Evolutionary conservation across 768 basidiomycete species (phyloP).

Genomic region (Leucocoprinus sp.): DNA sequence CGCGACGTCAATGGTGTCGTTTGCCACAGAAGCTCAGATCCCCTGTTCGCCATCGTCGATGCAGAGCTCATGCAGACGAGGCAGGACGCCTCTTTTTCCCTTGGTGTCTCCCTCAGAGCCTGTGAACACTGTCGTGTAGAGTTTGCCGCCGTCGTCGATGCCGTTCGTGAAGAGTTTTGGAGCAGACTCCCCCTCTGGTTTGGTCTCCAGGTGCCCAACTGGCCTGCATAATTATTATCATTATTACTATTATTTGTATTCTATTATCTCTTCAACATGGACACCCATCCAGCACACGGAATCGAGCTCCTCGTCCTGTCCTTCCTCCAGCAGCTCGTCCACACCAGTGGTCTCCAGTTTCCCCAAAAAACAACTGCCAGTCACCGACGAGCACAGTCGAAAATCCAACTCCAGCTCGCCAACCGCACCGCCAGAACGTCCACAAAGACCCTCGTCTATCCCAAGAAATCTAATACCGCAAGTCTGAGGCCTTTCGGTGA

Average conservation of each 20-base stretch:
- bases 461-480: conserved; percentile 26
- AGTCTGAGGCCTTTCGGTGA: conserved; percentile 34
- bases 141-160: conserved; percentile 52
- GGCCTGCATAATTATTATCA: conserved; percentile 15
- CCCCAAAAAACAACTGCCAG: conserved; percentile 5
- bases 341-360: conserved; percentile 8
- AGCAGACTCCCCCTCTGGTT: conserved; percentile 58
- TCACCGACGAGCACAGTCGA: conserved; percentile 13
- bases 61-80: conserved; percentile 59
- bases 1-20: conserved; percentile 65
- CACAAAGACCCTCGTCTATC: conserved; percentile 23
- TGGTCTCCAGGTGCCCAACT: conserved; percentile 34
- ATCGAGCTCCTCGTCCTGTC: conserved; percentile 30
- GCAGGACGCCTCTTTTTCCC: conserved; percentile 36
- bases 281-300: conserved; percentile 8
- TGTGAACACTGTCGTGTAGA: conserved; percentile 61
- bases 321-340: conserved; percentile 29
- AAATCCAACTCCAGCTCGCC: conserved; percentile 26
- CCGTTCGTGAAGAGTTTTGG: conserved; percentile 60
- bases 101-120: conserved; percentile 39
- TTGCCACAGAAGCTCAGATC: conserved; percentile 58
- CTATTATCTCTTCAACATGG: conserved; percentile 1
- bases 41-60: conserved; percentile 62
- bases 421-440: conserved; percentile 22
- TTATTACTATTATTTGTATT: conserved; percentile 3